Percentiles rank a stretch among this genome's conserved stretches.
phyloP scores from a whole-genome alignment of 2,329 filamentous ascomycete genomes.

The Pseudogymnoascus sp. region DNA sequence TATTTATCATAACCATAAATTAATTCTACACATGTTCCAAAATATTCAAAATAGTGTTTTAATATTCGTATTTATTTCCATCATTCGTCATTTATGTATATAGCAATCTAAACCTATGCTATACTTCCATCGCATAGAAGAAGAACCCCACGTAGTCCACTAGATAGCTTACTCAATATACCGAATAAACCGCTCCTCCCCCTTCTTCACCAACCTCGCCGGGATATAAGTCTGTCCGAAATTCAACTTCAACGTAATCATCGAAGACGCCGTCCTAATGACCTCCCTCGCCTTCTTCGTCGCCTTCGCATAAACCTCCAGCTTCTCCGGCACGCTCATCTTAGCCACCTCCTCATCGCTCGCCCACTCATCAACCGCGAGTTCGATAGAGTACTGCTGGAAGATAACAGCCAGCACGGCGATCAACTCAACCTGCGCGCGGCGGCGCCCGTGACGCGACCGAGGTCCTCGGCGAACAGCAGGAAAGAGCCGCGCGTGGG shows the following conservation, averaged over 20 bases:
- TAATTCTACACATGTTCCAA: neutral
- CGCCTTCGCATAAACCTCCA: slow-evolving; percentile 54
- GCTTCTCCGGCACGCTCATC: slow-evolving; percentile 43
- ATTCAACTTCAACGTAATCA: slow-evolving; percentile 67
- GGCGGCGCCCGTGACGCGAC: slow-evolving; percentile 51
- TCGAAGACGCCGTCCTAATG: slow-evolving; percentile 49
- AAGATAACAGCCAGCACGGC: slow-evolving; percentile 50
- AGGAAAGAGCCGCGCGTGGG: slow-evolving; percentile 52
- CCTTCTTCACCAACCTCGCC: slow-evolving; percentile 61
- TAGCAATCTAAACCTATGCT: neutral
- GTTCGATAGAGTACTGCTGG: slow-evolving; percentile 55
- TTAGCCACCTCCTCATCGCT: slow-evolving; percentile 45
- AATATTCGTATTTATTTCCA: neutral
- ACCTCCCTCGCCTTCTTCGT: slow-evolving; percentile 46
- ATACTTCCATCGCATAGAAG: neutral
- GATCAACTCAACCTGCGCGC: slow-evolving; percentile 54
- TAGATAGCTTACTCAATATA: slow-evolving; percentile 19
- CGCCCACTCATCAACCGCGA: slow-evolving; percentile 49
- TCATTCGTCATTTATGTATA: neutral
- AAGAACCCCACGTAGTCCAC: neutral
- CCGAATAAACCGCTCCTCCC: slow-evolving; percentile 59
- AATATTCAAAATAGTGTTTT: neutral
- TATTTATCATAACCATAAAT: neutral
- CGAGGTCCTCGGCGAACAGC: slow-evolving; percentile 54
- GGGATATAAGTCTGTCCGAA: slow-evolving; percentile 49